Conservation (phyloP, 768 basidiomycete species). For the Tylopilus balloui region DNA sequence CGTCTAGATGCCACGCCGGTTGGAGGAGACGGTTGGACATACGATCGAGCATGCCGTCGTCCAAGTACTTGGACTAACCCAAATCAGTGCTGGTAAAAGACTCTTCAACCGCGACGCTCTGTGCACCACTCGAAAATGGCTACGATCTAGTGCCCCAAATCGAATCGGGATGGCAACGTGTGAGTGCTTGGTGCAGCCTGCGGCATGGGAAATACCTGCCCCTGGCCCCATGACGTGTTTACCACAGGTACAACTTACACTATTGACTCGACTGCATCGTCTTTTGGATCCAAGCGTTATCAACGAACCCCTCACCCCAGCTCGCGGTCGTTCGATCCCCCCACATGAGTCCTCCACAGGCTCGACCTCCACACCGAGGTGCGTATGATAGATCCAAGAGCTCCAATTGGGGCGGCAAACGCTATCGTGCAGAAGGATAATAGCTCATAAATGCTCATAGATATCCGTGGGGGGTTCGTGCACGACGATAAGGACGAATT, state of each 20-base stretch:
- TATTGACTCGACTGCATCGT: neutral
- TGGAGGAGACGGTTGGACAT: too few species aligned
- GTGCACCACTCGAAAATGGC: too few species aligned
- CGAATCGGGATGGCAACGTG: neutral
- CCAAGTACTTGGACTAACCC: too few species aligned
- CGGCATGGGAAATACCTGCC: neutral
- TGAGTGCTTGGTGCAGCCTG: neutral
- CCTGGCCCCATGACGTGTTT: neutral
- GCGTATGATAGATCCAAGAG: neutral
- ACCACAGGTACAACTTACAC: neutral
- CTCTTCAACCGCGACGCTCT: too few species aligned
- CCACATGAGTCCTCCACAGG: constrained; percentile 12
- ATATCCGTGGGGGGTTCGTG: neutral
- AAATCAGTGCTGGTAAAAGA: too few species aligned
- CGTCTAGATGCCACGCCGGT: too few species aligned
- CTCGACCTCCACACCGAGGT: constrained; percentile 10
- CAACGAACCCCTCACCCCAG: neutral
- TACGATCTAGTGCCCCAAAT: neutral
- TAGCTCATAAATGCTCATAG: constrained; percentile 15
- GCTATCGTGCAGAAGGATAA: neutral
- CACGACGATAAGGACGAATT: constrained; percentile 10
- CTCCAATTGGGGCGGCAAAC: neutral
- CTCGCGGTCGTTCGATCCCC: neutral
- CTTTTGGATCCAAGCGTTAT: neutral
- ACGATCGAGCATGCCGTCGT: too few species aligned